Evolutionary conservation across 2,329 filamentous ascomycete genomes (phyloP).

Genomic region (Aspergillus sp.): DNA sequence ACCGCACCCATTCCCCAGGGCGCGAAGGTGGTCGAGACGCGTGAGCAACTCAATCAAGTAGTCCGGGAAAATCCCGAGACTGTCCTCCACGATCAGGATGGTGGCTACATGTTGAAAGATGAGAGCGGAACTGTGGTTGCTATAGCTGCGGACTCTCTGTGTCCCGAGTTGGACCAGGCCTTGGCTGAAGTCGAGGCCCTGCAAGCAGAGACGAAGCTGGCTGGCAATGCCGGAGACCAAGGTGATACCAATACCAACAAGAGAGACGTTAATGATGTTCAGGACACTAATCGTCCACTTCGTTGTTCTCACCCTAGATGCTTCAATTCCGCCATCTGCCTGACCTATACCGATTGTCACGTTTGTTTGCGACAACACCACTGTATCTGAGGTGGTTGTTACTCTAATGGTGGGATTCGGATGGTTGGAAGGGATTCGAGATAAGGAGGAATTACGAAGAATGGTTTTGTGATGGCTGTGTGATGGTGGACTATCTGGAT

Average conservation of each 20-base stretch:
- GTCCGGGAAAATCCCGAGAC: neutral
- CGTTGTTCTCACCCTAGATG: constrained; percentile 2
- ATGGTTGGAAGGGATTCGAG: too few species aligned
- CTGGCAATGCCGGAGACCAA: neutral
- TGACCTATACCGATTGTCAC: constrained; percentile 8
- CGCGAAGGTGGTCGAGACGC: constrained; percentile 5
- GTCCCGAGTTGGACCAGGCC: neutral
- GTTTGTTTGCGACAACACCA: neutral
- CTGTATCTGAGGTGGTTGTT: neutral
- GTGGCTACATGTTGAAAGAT: constrained; percentile 11
- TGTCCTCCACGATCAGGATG: constrained; percentile 3
- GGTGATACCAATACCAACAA: neutral
- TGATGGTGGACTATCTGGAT: neutral
- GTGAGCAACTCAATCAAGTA: constrained; percentile 3
- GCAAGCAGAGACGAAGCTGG: neutral
- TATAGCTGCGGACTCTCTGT: neutral
- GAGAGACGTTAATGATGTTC: neutral
- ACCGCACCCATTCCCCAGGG: constrained; percentile 11
- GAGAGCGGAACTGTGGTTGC: neutral
- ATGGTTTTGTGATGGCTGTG: neutral
- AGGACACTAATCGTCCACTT: neutral
- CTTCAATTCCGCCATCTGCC: constrained; percentile 1
- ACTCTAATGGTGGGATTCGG: neutral
- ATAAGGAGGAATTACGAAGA: neutral
- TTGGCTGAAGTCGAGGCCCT: constrained; percentile 5